Percentiles rank a stretch among this genome's conserved stretches.
These are phyloP conservation scores for Trypanosoma scelopori DNA, from an alignment of 208 protist species.

Conservation along the genomic window DNA sequence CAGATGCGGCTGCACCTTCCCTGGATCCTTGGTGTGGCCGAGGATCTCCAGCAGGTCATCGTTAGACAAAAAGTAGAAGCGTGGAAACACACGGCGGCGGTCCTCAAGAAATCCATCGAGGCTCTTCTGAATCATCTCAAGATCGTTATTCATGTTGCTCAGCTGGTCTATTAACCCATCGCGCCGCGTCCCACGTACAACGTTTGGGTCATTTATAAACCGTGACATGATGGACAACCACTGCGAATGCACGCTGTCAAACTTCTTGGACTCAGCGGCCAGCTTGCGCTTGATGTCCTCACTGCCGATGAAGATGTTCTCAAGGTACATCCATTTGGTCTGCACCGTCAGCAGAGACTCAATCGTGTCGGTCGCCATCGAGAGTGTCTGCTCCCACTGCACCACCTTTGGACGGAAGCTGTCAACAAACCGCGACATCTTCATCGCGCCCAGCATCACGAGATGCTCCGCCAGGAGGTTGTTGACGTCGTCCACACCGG, in stretches of 20 bases:
- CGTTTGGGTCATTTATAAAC: constrained; percentile 88
- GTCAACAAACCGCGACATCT: constrained; percentile 95
- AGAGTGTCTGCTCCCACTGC: constrained; percentile 95
- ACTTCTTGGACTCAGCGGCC: constrained; percentile 94
- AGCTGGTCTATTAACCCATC: constrained; percentile 94
- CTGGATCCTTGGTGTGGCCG: constrained; percentile 95
- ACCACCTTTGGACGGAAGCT: constrained; percentile 95
- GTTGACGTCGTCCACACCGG: constrained; percentile 93
- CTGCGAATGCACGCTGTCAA: constrained; percentile 94
- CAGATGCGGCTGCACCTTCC: constrained; percentile 96
- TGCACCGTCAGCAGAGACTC: constrained; percentile 92
- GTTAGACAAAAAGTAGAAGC: constrained; percentile 98
- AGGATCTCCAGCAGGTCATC: constrained; percentile 98
- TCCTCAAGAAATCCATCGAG: constrained; percentile 97
- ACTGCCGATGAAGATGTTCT: constrained; percentile 96
- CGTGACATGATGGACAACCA: constrained; percentile 92
- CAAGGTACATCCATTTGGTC: constrained; percentile 97
- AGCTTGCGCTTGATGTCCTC: constrained; percentile 98
- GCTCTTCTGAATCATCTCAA: constrained; percentile 97
- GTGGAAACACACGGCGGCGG: constrained; percentile 95
- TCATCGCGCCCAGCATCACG: constrained; percentile 93
- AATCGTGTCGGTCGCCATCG: constrained; percentile 93
- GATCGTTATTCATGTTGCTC: constrained; percentile 91
- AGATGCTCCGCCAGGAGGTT: constrained; percentile 93
- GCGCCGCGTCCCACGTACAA: constrained; percentile 79